Conservation (phyloP, 2,329 filamentous ascomycete genomes). For the Fusarium sp. region DNA sequence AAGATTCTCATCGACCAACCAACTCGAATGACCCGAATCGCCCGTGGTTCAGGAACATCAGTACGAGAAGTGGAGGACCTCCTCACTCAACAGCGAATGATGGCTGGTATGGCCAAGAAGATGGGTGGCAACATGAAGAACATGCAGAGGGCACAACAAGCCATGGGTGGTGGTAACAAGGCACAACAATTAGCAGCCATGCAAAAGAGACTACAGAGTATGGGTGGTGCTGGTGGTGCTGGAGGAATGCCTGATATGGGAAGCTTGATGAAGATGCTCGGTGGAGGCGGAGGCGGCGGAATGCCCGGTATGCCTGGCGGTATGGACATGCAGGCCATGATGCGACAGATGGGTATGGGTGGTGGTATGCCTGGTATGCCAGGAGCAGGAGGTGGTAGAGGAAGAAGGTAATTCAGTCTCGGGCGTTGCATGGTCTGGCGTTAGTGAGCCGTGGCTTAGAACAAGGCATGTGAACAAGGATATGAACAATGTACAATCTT, state of each 20-base stretch:
- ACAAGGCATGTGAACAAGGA: constrained; percentile 13
- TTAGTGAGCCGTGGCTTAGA: background rate
- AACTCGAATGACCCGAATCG: constrained; percentile 90
- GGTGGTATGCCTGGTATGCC: constrained; percentile 56
- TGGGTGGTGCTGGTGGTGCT: constrained; percentile 80
- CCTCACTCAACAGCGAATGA: constrained; percentile 98
- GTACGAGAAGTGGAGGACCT: constrained; percentile 96
- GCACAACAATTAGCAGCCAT: constrained; percentile 94
- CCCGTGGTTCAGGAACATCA: constrained; percentile 87
- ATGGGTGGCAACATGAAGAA: constrained; percentile 98
- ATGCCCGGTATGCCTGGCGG: constrained; percentile 73
- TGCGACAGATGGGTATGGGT: constrained; percentile 77
- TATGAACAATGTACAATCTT: constrained; percentile 11
- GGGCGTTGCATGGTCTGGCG: constrained; percentile 29
- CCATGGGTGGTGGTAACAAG: constrained; percentile 91
- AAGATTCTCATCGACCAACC: constrained; percentile 95
- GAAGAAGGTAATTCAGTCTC: constrained; percentile 49
- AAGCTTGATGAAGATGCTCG: constrained; percentile 91
- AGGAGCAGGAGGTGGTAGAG: constrained; percentile 47
- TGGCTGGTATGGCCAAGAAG: constrained; percentile 99
- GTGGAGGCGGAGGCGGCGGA: constrained; percentile 62
- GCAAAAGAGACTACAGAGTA: constrained; percentile 94
- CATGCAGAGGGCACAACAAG: constrained; percentile 92
- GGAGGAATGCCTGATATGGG: constrained; percentile 84
- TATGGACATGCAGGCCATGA: constrained; percentile 84